Evolutionary conservation across 169 alveolate genomes (phyloP), one percentile per base, ranked within the genome.

Genomic region (Plasmodium fragile): DNA sequence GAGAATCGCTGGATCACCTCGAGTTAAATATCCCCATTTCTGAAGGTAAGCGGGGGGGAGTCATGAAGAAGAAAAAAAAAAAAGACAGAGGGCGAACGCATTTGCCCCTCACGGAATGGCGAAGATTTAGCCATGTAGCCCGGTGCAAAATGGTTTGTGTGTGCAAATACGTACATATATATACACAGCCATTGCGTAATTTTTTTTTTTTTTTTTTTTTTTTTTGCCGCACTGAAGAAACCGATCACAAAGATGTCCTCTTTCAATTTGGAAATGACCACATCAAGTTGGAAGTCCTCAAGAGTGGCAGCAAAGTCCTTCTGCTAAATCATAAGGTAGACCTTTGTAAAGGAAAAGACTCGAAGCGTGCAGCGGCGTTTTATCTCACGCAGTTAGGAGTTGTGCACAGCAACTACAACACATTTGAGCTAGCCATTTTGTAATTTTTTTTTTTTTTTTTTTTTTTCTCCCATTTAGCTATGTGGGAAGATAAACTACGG

Each of bases 11-110:
- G 49, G 83, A 89, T 18, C 59, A 79, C 39, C 25, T 89, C 13
- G 94, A 89, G 70, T 59, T 53, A 30, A 59, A 89, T 79, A 80
- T 89, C 32, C 94, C 94, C n/a, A 79, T 89, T 78, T 85, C 52
- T 52, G 85, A 85, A 7, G 93, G 93, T 85, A 85, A 85, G 78
- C 43, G 32, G 41, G 32, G 55, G 32, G 6, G 16, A 4, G 55
- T 0, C 45, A n/a, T 30, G 18, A 52, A 10, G 36, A 28, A 81
- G 8, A 52, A 59, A 16, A 59, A 59, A 59, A 59, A 59, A 59
- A 25, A 59, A n/a, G 18, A 3, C 1, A 13, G 16, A 3, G 34
- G 30, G 32, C 1, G 25, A 22, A 28, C n/a, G 75, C 39, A 65
- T 65, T 18, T n/a, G 36, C 13, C 39, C 75, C 39, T 13, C 11